Base-by-base conservation (phyloP, 2,329 filamentous ascomycete genomes). In the Davidsoniella virescens region DNA sequence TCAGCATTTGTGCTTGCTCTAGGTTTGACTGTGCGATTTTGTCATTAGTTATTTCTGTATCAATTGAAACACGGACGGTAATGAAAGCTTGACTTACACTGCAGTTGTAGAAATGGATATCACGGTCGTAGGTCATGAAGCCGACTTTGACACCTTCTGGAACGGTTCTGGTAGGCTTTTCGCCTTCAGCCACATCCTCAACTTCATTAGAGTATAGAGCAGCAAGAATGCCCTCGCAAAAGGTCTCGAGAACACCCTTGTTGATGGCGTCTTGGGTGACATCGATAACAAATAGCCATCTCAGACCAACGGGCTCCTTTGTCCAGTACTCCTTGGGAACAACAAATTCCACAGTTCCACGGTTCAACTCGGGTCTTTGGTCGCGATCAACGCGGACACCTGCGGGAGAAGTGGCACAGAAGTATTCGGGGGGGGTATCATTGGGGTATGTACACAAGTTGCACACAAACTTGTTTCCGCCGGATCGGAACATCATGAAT, bases 311-410 rank as follows among this genome's bases (percentile, higher is more conserved):
- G 0, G 92, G 92, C 62, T 93, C 83, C 64, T 90, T 92, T 20
- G 87, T 90, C 86, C 88, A 98, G 67, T 98, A 98, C 67, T 98
- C 92, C 67, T 95, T 96, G 14, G 92, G 92, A 12, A 98, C 93
- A 54, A 92, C 73, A 62, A 94, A 98, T 62, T 98, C 92, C 43
- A 96, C 90, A 0, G 92, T 96, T 37, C 92, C 92, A 51, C 86
- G 76, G 59, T 82, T 85, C 59, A 98, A 71, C 66, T 98, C 92
- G 0, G 90, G 88, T 48, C 92, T 76, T 62, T 93, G 84, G 61
- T 88, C 76, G 45, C 92, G 78, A 65, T 98, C 92, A 46, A 94
- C 79, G 52, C 92, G 81, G 40, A 87, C 77, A 16, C 92, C 92
- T 51, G 86, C 81, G 4, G 86, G 86, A 59, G 86, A 90, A 23